A percentile compares a stretch with the other conserved stretches of the same genome.
Evolutionary conservation across 2,329 filamentous ascomycete species (phyloP).

Genomic region (Myriosclerotinia duriaeana): DNA sequence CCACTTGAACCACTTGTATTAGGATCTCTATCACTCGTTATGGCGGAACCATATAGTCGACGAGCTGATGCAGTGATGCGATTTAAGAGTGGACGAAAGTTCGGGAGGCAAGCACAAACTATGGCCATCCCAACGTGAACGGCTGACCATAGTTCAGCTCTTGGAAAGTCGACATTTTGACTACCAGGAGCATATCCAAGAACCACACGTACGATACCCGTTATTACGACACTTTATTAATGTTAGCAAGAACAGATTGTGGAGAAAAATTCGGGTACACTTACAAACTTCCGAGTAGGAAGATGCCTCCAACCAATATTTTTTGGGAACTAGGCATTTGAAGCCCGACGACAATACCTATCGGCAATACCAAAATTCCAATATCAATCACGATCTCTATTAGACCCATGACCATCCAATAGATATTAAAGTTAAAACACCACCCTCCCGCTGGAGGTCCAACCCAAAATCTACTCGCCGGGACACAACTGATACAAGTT

Average conservation of each 20-base stretch:
- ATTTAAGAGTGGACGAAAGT: conserved; percentile 24
- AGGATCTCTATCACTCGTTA: conserved; percentile 3
- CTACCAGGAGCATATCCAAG: conserved; percentile 26
- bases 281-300: conserved; percentile 22
- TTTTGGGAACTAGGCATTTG: conserved; percentile 19
- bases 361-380: conserved; percentile 17
- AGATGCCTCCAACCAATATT: conserved; percentile 18
- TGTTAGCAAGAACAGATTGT: not conserved
- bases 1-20: conserved; percentile 5
- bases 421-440: conserved; percentile 24
- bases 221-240: conserved; percentile 24
- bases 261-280: not conserved
- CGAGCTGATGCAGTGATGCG: conserved; percentile 17
- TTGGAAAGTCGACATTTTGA: conserved; percentile 24
- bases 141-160: conserved; percentile 27
- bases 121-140: conserved; percentile 27
- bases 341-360: conserved; percentile 11
- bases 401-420: conserved; percentile 18
- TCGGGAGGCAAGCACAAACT: conserved; percentile 27
- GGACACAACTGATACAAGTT: conserved; percentile 15
- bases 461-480: conserved; percentile 13
- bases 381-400: conserved; percentile 20
- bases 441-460: conserved; percentile 15
- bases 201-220: conserved; percentile 24
- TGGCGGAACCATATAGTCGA: conserved; percentile 15